Base-by-base conservation (phyloP, 1,284 basidiomycete species). In the Schizophyllum amplum region DNA sequence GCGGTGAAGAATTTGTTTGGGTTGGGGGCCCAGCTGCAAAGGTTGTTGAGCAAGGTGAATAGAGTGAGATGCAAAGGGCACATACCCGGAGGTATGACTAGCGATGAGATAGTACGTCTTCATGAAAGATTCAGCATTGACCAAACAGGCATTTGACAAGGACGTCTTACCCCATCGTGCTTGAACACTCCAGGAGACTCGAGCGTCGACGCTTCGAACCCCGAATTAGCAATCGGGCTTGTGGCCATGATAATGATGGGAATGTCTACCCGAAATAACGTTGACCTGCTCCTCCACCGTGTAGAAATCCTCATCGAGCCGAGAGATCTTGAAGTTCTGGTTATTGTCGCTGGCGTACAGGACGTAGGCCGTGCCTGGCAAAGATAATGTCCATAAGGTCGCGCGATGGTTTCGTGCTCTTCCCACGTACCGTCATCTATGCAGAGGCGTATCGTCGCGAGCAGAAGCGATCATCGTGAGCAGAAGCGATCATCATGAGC, bases 311-410 rank as follows among this genome's bases (percentile, higher is more conserved):
- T 74, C 62, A 61, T 82, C 79, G 57, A 85, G 66, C 55, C 69
- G 69, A 9, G 82, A 74, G 24, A 86, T 83, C 74, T 86, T 85
- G 74, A 84, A 84, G 66, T 84, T 80, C 67, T 83, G 80, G 66
- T 86, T 85, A 67, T 83, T 82, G 68, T 85, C 83, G 2, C 81
- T 83, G 9, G 83, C 82, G 63, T 83, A 85, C 9, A 84, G 72
- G 11, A 86, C 71, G 64, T 84, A 85, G 5, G 80, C 72, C 0
- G 76, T 78, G 57, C 54, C 26, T 23, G 46, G 11, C n/a, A 25
- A 24, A 42, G 21, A 21, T 54, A 24, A 17, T 46, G 26, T 52
- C 52, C 24, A 51, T 57, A 20, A 21, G 33, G 20, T 13, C 52
- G 5, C 17, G 13, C 33, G 33, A 42, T 42, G 17, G 13, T n/a